Percentiles rank a stretch among this genome's conserved stretches.
phyloP scores from a whole-genome alignment of 495 filamentous ascomycete species.

The Penicillium canariense region DNA sequence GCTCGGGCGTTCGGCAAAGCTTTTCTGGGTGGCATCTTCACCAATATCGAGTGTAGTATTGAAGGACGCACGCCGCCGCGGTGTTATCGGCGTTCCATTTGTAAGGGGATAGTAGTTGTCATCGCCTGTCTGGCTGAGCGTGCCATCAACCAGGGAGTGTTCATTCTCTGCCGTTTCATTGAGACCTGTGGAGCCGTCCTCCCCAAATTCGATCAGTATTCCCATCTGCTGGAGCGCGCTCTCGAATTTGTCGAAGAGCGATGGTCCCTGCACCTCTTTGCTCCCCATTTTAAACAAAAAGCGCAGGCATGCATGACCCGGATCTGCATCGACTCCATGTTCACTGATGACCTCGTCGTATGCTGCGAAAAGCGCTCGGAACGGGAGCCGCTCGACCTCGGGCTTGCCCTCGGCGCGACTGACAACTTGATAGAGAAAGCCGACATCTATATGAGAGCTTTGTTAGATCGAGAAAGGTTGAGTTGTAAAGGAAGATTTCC shows the following conservation, averaged over 20 bases:
- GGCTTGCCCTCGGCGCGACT: slow-evolving; percentile 64
- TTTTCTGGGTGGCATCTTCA: slow-evolving; percentile 45
- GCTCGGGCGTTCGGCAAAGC: slow-evolving; percentile 38
- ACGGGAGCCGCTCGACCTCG: slow-evolving; percentile 62
- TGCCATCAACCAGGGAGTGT: slow-evolving; percentile 22
- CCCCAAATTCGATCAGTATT: slow-evolving; percentile 63
- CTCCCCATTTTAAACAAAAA: slow-evolving; percentile 80
- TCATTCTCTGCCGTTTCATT: slow-evolving; percentile 29
- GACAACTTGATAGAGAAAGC: slow-evolving; percentile 74
- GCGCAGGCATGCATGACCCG: slow-evolving; percentile 71
- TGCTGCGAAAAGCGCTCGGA: slow-evolving; percentile 74
- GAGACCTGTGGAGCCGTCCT: slow-evolving; percentile 27
- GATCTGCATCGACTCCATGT: slow-evolving; percentile 64
- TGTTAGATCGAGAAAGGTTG: slow-evolving; percentile 9
- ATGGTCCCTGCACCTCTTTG: slow-evolving; percentile 41
- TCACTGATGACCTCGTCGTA: slow-evolving; percentile 70
- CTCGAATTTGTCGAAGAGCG: slow-evolving; percentile 66
- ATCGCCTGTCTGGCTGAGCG: slow-evolving; percentile 19
- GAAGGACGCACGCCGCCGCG: slow-evolving; percentile 55
- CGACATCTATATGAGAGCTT: slow-evolving; percentile 59
- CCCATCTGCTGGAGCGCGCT: slow-evolving; percentile 60
- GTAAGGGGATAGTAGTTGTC: slow-evolving; percentile 18
- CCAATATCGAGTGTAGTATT: slow-evolving; percentile 55
- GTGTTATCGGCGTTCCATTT: slow-evolving; percentile 29
- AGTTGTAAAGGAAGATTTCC: background rate